A percentile compares a stretch with the other conserved stretches of the same genome.
These are phyloP conservation scores for Dicorynia guianensis DNA, from an alignment of 306 rosid species.

Conservation along the genomic window DNA sequence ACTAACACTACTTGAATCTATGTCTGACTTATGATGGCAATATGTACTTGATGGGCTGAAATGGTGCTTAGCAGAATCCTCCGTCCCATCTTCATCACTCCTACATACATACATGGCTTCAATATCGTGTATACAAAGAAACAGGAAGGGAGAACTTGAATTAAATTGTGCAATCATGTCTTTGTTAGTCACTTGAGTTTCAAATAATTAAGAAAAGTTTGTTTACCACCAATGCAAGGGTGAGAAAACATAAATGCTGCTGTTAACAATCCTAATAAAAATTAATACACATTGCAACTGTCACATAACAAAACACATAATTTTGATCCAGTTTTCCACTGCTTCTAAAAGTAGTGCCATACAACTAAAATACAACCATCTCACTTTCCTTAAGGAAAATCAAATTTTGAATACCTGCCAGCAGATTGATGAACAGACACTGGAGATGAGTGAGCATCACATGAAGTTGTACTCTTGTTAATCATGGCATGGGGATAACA, in stretches of 20 bases:
- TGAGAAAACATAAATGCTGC: constrained; percentile 21
- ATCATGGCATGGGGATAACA: constrained; percentile 56
- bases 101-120: constrained; percentile 54
- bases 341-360: background rate
- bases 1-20: constrained; percentile 83
- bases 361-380: constrained; percentile 15
- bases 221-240: constrained; percentile 13
- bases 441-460: constrained; percentile 63
- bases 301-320: constrained; percentile 7
- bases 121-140: constrained; percentile 5
- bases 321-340: constrained; percentile 5
- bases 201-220: constrained; percentile 26
- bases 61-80: constrained; percentile 72
- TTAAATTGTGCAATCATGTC: constrained; percentile 21
- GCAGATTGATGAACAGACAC: constrained; percentile 57
- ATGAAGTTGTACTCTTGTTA: constrained; percentile 53
- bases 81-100: constrained; percentile 81
- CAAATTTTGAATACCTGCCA: constrained; percentile 60
- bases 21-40: constrained; percentile 65
- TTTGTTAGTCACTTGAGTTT: background rate
- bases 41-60: constrained; percentile 79
- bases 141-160: background rate
- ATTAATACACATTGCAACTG: constrained; percentile 5
- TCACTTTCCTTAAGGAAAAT: constrained; percentile 19
- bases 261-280: constrained; percentile 27